Evolutionary conservation across 805 yeast species (phyloP).

Genomic region (Schizosaccharomyces japonicus): DNA sequence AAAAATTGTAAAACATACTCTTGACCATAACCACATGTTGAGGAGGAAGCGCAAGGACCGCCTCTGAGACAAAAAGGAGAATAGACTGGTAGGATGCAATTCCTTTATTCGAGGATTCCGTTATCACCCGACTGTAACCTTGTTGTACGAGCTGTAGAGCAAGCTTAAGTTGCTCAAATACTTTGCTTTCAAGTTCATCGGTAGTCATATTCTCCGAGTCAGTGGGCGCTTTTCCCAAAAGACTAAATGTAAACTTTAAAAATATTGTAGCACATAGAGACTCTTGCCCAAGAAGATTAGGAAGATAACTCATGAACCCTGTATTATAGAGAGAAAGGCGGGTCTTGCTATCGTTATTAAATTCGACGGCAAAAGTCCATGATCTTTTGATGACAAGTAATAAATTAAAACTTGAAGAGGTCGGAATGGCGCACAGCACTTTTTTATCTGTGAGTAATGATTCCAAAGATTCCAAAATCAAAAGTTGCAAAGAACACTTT

Average conservation of each 20-base stretch:
- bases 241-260: neutral
- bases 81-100: neutral
- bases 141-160: neutral
- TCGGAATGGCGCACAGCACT: constrained; percentile 49
- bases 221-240: neutral
- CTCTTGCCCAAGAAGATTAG: constrained; percentile 79
- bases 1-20: neutral
- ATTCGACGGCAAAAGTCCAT: constrained; percentile 60
- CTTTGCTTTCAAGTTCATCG: neutral
- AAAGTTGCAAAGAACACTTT: constrained; percentile 70
- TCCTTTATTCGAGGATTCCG: neutral
- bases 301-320: constrained; percentile 75
- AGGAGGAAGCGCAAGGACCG: neutral
- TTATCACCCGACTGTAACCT: neutral
- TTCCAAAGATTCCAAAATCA: constrained; percentile 65
- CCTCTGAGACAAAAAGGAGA: neutral
- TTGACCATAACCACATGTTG: neutral
- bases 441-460: constrained; percentile 43
- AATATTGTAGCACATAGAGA: constrained; percentile 17
- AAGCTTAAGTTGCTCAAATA: neutral
- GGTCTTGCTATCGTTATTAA: constrained; percentile 70
- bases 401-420: constrained; percentile 32
- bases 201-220: neutral
- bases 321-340: constrained; percentile 45
- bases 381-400: constrained; percentile 40